Conservation (phyloP, 257 asterid genomes). For the Leptodermis oblonga region DNA sequence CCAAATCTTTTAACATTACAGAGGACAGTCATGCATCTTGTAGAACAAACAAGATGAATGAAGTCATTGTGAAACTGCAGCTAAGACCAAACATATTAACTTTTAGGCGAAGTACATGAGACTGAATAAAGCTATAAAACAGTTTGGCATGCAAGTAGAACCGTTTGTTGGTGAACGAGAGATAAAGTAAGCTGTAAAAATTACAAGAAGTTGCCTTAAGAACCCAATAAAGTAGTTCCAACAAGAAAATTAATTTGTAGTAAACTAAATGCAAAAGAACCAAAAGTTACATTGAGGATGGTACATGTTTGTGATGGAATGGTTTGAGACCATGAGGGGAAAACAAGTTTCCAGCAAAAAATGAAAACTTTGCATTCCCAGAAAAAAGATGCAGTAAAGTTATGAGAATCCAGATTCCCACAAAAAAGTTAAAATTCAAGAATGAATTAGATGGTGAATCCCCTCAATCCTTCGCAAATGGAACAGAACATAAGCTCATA, state of each 20-base stretch:
- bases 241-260: neutral
- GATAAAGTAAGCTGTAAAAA: neutral
- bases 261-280: neutral
- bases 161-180: neutral
- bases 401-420: too few relatives aligned
- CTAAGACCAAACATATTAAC: conserved; percentile 28
- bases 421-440: too few relatives aligned
- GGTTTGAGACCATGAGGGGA: too few relatives aligned
- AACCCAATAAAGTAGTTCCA: neutral
- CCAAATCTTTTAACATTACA: conserved; percentile 38
- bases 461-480: too few relatives aligned
- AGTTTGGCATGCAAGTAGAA: neutral
- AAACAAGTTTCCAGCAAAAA: too few relatives aligned
- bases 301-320: too few relatives aligned
- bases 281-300: too few relatives aligned
- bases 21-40: conserved; percentile 28
- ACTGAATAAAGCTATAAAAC: too few relatives aligned
- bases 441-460: neutral
- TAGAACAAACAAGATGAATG: conserved; percentile 24
- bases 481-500: too few relatives aligned
- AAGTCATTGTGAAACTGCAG: conserved; percentile 42
- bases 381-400: too few relatives aligned
- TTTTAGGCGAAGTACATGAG: conserved; percentile 2
- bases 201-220: neutral
- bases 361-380: too few relatives aligned